phyloP scores from a whole-genome alignment of 768 basidiomycete species.

The Crepidotus variabilis region DNA sequence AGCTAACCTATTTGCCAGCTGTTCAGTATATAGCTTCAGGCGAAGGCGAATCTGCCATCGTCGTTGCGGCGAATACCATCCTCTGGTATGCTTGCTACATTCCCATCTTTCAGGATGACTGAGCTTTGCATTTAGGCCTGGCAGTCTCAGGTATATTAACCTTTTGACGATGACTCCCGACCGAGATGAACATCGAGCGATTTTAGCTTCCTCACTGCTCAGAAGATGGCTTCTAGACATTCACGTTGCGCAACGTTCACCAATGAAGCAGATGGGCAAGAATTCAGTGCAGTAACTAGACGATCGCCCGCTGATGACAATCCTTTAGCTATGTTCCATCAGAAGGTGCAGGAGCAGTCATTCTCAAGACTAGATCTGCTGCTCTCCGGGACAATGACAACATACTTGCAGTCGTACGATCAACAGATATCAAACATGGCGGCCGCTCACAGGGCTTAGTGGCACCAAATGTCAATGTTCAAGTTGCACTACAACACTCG shows the following conservation, averaged over 20 bases:
- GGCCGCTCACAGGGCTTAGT: slow-evolving; percentile 28
- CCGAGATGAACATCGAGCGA: background rate
- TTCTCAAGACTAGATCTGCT: slow-evolving; percentile 25
- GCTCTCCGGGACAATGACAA: slow-evolving; percentile 25
- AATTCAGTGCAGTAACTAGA: background rate
- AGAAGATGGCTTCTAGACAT: slow-evolving; percentile 30
- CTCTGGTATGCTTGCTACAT: slow-evolving; percentile 13
- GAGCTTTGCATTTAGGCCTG: background rate
- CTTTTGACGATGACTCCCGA: background rate
- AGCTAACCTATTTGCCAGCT: slow-evolving; percentile 4
- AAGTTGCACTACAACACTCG: slow-evolving; percentile 20
- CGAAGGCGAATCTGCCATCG: slow-evolving; percentile 25
- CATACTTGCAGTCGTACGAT: slow-evolving; percentile 22
- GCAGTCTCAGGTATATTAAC: slow-evolving; percentile 5
- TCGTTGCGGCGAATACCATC: slow-evolving; percentile 21
- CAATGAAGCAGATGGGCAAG: slow-evolving; percentile 30
- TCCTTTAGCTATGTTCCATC: slow-evolving; percentile 14
- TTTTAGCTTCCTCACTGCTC: slow-evolving; percentile 26
- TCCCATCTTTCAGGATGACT: background rate
- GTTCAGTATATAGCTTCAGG: slow-evolving; percentile 23
- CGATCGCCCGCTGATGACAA: background rate
- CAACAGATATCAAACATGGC: slow-evolving; percentile 24
- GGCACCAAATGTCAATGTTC: slow-evolving; percentile 21
- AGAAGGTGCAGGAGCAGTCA: slow-evolving; percentile 24
- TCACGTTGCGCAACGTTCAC: slow-evolving; percentile 32